These are phyloP conservation scores for Taiozyma onychis DNA, from an alignment of 1,139 yeast species.

Conservation along the genomic window DNA sequence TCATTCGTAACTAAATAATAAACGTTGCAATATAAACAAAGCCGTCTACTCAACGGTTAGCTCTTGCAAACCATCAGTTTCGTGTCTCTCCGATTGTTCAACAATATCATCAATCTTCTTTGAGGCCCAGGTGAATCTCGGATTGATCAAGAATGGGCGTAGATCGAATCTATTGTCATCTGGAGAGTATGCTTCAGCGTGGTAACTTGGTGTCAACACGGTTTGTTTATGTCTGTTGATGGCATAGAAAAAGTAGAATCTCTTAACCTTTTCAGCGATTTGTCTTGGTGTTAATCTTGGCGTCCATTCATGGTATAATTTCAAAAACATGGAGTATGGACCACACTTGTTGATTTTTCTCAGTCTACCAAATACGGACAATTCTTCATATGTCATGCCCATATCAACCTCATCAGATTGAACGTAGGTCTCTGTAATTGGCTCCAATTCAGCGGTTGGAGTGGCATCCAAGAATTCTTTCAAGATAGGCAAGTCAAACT, in stretches of 20 bases:
- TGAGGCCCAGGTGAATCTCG: slow-evolving; percentile 88
- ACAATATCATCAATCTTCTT: slow-evolving; percentile 81
- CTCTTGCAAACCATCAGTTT: slow-evolving; percentile 28
- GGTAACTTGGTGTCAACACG: slow-evolving; percentile 92
- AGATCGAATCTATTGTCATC: slow-evolving; percentile 95
- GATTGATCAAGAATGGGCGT: slow-evolving; percentile 88
- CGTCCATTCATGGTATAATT: slow-evolving; percentile 88
- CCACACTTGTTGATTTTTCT: slow-evolving; percentile 94
- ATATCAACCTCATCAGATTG: slow-evolving; percentile 96
- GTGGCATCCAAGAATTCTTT: slow-evolving; percentile 78
- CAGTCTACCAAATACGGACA: slow-evolving; percentile 84
- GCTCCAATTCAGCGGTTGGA: slow-evolving; percentile 97
- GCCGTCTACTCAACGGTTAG: slow-evolving; percentile 35
- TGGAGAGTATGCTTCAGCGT: slow-evolving; percentile 96
- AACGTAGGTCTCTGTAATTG: slow-evolving; percentile 84
- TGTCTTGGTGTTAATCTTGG: slow-evolving; percentile 75
- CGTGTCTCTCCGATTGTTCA: slow-evolving; percentile 38
- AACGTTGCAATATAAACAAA: too few relatives aligned
- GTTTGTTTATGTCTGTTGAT: slow-evolving; percentile 96
- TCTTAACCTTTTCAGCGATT: slow-evolving; percentile 87
- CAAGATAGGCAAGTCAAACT: slow-evolving; percentile 72
- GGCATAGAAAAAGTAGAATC: slow-evolving; percentile 89
- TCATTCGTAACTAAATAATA: not conserved
- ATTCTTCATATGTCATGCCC: slow-evolving; percentile 97
- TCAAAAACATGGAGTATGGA: slow-evolving; percentile 89